phyloP scores from a whole-genome alignment of 352 stramenopile genomes.

The Globisporangium cystogenes region DNA sequence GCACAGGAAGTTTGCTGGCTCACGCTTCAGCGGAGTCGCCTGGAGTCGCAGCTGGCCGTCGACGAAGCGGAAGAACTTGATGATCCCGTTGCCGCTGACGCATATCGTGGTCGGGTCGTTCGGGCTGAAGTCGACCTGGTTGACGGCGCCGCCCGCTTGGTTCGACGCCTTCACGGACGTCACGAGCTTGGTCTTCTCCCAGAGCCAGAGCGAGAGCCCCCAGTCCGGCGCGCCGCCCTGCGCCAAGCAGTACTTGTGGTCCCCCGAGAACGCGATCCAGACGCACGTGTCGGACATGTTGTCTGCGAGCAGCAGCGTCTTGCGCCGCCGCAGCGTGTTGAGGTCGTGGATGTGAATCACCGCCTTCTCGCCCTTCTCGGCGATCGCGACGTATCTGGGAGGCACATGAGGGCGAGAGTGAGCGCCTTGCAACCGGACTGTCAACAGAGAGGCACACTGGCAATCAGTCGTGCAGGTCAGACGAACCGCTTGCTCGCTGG shows the following conservation, averaged over 20 bases:
- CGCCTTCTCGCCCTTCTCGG: conserved; percentile 75
- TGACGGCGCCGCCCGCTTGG: conserved; percentile 58
- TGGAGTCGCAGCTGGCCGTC: conserved; percentile 82
- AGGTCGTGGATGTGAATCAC: conserved; percentile 91
- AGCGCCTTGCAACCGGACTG: neutral
- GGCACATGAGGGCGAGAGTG: neutral
- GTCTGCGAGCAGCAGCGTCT: conserved; percentile 79
- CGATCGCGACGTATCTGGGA: conserved; percentile 84
- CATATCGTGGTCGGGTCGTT: conserved; percentile 81
- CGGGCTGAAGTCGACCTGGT: conserved; percentile 89
- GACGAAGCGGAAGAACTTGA: conserved; percentile 87
- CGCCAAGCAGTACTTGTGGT: conserved; percentile 89
- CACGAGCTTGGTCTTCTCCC: conserved; percentile 91
- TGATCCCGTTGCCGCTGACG: conserved; percentile 82
- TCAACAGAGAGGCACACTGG: no score
- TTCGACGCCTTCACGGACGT: conserved; percentile 68
- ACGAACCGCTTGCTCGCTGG: conserved; percentile 61
- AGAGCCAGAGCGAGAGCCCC: conserved; percentile 87
- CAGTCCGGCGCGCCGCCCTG: conserved; percentile 89
- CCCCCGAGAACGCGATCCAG: conserved; percentile 84
- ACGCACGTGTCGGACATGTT: conserved; percentile 72
- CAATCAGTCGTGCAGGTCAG: no score
- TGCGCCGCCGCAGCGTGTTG: conserved; percentile 75
- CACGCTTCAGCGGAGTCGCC: conserved; percentile 59
- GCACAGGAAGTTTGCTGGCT: conserved; percentile 84